Evolutionary conservation across 495 filamentous ascomycete genomes (phyloP).

Genomic region (Penicillium manginii): DNA sequence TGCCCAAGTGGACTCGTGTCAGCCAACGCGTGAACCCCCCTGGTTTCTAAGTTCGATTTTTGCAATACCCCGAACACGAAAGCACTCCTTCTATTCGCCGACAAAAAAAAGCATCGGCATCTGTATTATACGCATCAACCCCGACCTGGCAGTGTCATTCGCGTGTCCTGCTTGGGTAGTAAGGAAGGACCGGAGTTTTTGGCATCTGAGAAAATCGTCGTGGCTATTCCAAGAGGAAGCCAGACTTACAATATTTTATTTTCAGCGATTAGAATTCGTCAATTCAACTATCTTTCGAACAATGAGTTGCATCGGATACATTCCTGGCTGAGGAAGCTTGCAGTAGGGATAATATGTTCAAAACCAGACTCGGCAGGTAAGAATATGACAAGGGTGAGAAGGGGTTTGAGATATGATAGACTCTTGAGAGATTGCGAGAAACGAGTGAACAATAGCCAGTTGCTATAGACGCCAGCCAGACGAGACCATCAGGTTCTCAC

Average conservation of each 20-base stretch:
- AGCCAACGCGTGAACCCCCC: slow-evolving; percentile 92
- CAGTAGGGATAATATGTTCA: slow-evolving; percentile 14
- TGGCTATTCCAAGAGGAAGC: slow-evolving; percentile 16
- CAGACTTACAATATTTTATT: slow-evolving; percentile 36
- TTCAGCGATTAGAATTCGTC: slow-evolving; percentile 29
- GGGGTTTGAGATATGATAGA: neutral
- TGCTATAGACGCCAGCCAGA: neutral
- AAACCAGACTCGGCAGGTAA: slow-evolving; percentile 15
- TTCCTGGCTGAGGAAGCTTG: neutral
- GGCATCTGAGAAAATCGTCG: slow-evolving; percentile 38
- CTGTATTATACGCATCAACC: slow-evolving; percentile 41
- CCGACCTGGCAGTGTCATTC: slow-evolving; percentile 4
- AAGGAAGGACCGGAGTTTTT: slow-evolving; percentile 44
- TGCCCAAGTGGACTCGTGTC: slow-evolving; percentile 96
- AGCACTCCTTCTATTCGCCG: slow-evolving; percentile 16
- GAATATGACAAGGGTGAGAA: slow-evolving; percentile 15
- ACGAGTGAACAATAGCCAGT: neutral
- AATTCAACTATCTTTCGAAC: slow-evolving; percentile 25
- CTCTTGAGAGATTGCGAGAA: neutral
- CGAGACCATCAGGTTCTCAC: neutral
- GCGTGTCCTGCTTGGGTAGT: slow-evolving; percentile 17
- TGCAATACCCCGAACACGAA: slow-evolving; percentile 6
- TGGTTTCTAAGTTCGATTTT: slow-evolving; percentile 67
- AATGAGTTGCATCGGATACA: neutral
- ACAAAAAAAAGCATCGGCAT: slow-evolving; percentile 9